Conservation (phyloP, 495 filamentous ascomycete genomes). For the Lasiosphaeria miniovina region DNA sequence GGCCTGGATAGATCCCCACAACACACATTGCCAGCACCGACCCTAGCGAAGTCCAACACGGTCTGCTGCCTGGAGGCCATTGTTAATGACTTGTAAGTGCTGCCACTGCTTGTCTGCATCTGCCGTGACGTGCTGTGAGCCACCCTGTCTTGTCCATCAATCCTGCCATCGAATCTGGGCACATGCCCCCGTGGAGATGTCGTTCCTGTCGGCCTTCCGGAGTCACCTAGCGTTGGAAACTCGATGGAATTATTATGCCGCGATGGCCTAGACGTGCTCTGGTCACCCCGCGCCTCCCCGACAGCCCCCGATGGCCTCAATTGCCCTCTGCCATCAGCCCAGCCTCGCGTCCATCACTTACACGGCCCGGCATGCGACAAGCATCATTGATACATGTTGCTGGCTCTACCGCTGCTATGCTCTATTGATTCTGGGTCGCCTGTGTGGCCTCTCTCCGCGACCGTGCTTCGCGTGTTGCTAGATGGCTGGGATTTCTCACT, state of each 20-base stretch:
- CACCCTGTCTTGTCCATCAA: conserved; percentile 37
- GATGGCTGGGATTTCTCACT: conserved; percentile 30
- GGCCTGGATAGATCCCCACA: conserved; percentile 24
- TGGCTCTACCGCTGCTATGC: conserved; percentile 20
- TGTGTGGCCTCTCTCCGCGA: conserved; percentile 26
- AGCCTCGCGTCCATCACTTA: conserved; percentile 47
- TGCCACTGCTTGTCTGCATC: conserved; percentile 16
- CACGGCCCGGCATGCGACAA: conserved; percentile 45
- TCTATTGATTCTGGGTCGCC: conserved; percentile 37
- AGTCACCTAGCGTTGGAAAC: conserved; percentile 25
- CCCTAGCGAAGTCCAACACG: conserved; percentile 10
- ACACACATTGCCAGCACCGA: conserved; percentile 17
- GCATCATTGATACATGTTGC: conserved; percentile 29
- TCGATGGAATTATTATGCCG: conserved; percentile 34
- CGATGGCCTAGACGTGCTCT: conserved; percentile 26
- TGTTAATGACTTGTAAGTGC: conserved; percentile 42
- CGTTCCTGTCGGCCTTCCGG: conserved; percentile 28
- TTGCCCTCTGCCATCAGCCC: conserved; percentile 36
- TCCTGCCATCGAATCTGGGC: conserved; percentile 40
- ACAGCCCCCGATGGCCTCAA: conserved; percentile 32
- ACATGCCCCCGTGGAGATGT: conserved; percentile 37
- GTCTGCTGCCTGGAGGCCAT: conserved; percentile 32
- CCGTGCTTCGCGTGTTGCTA: conserved; percentile 21
- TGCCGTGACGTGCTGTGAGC: conserved; percentile 20
- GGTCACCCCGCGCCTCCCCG: conserved; percentile 16